Conservation (phyloP, 805 yeast genomes). For the Zygosaccharomyces rouxii region DNA sequence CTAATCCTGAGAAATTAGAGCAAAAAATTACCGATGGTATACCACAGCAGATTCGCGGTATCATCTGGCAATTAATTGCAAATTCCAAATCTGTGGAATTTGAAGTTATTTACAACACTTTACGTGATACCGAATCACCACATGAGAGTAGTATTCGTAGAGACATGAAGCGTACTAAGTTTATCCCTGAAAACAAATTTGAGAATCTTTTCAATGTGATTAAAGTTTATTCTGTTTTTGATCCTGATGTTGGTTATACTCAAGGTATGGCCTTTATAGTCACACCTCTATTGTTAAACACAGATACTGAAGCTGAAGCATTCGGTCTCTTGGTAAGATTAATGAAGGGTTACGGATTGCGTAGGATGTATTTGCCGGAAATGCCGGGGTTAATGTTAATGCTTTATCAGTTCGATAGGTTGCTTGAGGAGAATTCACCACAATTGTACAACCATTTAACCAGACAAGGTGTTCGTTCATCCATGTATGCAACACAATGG, state of each 20-base stretch:
- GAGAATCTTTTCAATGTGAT: constrained; percentile 69
- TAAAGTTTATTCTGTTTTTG: constrained; percentile 79
- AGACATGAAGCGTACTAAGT: constrained; percentile 82
- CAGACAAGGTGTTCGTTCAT: constrained; percentile 82
- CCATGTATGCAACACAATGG: constrained; percentile 99
- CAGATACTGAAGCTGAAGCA: constrained; percentile 67
- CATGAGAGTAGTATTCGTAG: constrained; percentile 75
- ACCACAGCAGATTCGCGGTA: constrained; percentile 80
- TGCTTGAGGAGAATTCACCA: constrained; percentile 75
- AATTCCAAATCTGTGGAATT: constrained; percentile 61
- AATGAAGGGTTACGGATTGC: constrained; percentile 80
- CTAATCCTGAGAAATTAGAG: constrained; percentile 54
- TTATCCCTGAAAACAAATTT: constrained; percentile 58
- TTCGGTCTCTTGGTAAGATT: constrained; percentile 74
- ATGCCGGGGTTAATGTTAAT: constrained; percentile 90
- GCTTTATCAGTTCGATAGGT: constrained; percentile 85
- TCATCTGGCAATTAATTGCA: constrained; percentile 88
- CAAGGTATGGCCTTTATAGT: constrained; percentile 96
- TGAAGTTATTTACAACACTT: constrained; percentile 31
- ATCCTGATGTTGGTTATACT: constrained; percentile 93
- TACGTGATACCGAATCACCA: constrained; percentile 52
- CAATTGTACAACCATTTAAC: constrained; percentile 66
- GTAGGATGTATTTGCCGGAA: constrained; percentile 75
- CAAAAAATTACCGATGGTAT: constrained; percentile 68
- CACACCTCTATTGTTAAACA: constrained; percentile 76